A percentile compares a stretch with the other conserved stretches of the same genome.
Evolutionary conservation across 176 grass and related monocot species (phyloP).

Genomic region (Thinopyrum elongatum): DNA sequence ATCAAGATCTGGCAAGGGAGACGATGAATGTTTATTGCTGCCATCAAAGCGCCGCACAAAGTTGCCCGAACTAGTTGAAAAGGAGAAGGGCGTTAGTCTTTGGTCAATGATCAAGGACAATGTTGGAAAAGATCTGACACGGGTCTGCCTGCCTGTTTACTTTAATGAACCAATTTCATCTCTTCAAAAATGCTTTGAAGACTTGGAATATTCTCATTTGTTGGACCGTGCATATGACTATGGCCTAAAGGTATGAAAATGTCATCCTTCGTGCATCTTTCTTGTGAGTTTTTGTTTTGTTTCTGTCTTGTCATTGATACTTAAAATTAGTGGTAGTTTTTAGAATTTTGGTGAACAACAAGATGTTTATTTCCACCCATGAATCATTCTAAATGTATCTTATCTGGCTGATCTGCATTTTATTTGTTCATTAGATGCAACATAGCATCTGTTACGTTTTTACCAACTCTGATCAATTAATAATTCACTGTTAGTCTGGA

Average conservation of each 20-base stretch:
- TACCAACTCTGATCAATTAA: background rate
- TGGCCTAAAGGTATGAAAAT: constrained; percentile 38
- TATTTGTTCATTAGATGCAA: background rate
- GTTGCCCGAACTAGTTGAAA: constrained; percentile 46
- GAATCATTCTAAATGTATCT: background rate
- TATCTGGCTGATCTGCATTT: background rate
- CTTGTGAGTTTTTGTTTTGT: background rate
- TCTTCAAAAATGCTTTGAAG: constrained; percentile 69
- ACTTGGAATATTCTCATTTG: constrained; percentile 60
- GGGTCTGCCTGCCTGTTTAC: constrained; percentile 57
- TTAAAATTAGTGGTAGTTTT: background rate
- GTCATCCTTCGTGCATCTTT: constrained; percentile 7
- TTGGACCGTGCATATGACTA: constrained; percentile 53
- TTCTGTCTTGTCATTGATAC: background rate
- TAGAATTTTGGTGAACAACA: background rate
- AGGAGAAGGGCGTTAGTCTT: constrained; percentile 48
- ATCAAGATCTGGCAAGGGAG: constrained; percentile 2
- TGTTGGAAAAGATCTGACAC: constrained; percentile 62
- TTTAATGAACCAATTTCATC: constrained; percentile 63
- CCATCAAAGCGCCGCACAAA: constrained; percentile 20
- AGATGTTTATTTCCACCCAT: background rate
- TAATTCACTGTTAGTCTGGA: background rate
- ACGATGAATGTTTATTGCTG: background rate
- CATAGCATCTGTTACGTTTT: background rate
- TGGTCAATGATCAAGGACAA: constrained; percentile 69